A percentile compares a stretch with the other conserved stretches of the same genome.
Conservation (phyloP, 139 green algal species). For the Klebsormidium nitens region DNA sequence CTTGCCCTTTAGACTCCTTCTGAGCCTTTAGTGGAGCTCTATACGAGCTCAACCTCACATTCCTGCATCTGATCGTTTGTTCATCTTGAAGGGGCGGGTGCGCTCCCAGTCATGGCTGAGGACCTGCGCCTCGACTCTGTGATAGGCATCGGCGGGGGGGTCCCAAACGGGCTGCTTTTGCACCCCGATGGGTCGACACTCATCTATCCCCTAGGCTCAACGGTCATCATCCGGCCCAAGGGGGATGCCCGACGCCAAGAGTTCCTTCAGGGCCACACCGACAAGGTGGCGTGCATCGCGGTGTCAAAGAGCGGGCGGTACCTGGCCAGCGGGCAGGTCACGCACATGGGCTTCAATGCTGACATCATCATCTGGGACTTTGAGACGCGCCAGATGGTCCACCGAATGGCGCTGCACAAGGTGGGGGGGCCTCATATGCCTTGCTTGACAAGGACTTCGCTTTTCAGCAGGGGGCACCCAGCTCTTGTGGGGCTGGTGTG, state of each 20-base stretch:
- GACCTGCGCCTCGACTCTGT: slow-evolving; percentile 36
- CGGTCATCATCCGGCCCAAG: slow-evolving; percentile 64
- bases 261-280: slow-evolving; percentile 59
- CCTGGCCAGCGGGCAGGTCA: slow-evolving; percentile 72
- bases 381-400: slow-evolving; percentile 50
- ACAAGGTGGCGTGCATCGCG: slow-evolving; percentile 68
- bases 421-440: too few relatives aligned
- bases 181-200: slow-evolving; percentile 64
- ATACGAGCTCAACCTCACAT: too few relatives aligned
- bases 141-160: slow-evolving; percentile 59
- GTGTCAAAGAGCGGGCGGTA: slow-evolving; percentile 61
- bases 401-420: slow-evolving; percentile 75
- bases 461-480: too few relatives aligned
- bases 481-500: not conserved
- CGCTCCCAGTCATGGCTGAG: slow-evolving; percentile 5
- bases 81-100: too few relatives aligned
- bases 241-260: slow-evolving; percentile 43
- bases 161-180: slow-evolving; percentile 60
- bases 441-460: too few relatives aligned
- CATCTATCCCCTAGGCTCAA: slow-evolving; percentile 75
- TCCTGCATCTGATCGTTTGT: too few relatives aligned
- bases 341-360: slow-evolving; percentile 76
- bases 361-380: slow-evolving; percentile 85
- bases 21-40: too few relatives aligned
- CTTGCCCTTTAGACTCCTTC: too few relatives aligned